These are phyloP conservation scores for Salix suchowensis DNA, from an alignment of 345 rosid genomes.

Conservation along the genomic window DNA sequence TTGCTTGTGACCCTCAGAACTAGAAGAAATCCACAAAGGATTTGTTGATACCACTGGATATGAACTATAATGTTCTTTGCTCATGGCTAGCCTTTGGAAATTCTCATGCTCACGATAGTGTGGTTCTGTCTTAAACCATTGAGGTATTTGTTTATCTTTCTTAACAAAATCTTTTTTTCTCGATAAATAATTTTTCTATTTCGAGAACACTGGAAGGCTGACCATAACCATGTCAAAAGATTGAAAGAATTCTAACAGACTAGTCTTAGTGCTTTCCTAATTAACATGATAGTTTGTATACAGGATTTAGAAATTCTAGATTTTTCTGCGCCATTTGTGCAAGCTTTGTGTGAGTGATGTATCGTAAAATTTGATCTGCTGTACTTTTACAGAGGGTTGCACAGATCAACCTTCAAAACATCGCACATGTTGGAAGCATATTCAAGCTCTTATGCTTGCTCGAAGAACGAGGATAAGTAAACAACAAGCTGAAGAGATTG, in stretches of 20 bases:
- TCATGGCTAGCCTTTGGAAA: not conserved
- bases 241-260: not conserved
- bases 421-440: conserved; percentile 22
- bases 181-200: not conserved
- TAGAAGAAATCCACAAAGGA: too few species aligned
- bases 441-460: conserved; percentile 3
- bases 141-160: not conserved
- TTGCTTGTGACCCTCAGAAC: too few species aligned
- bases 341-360: not conserved
- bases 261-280: too few species aligned
- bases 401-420: conserved; percentile 27
- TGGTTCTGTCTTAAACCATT: not conserved
- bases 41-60: too few species aligned
- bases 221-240: not conserved
- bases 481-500: conserved; percentile 13
- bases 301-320: too few species aligned
- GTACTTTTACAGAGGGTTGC: conserved; percentile 22
- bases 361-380: not conserved
- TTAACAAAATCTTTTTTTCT: not conserved
- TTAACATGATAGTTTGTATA: too few species aligned
- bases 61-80: not conserved
- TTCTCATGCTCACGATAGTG: not conserved
- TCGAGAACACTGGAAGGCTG: not conserved
- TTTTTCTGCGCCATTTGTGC: not conserved
- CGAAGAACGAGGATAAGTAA: conserved; percentile 22